Evolutionary conservation across 2,329 filamentous ascomycete genomes (phyloP), one percentile per base, ranked within the genome.

Genomic region (Diaporthe eres): DNA sequence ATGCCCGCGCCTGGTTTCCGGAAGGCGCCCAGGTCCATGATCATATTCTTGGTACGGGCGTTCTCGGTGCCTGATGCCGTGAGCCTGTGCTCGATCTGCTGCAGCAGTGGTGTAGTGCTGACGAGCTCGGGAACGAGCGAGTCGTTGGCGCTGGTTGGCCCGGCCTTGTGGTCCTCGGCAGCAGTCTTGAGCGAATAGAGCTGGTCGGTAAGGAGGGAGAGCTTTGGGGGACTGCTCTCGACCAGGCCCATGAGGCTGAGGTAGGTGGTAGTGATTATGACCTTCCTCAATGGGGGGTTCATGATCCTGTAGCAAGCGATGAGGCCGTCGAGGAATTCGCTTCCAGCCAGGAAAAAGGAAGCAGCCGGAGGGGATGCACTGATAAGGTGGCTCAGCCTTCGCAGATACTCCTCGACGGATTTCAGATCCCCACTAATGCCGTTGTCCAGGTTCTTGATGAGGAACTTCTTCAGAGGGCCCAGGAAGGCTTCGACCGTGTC

Each of bases 321-420:
- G 17, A 98, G 87, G 0, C 93, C 91, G 82, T 98, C 96, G 28
- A 98, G 84, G 79, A 97, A 96, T 84, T 98, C 96, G 70, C 94
- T 95, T 1, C 96, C 96, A 0, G 94, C 94, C 79, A 98, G 90
- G 80, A 98, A 92, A 79, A 94, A 87, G 1, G 86, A 85, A 28
- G 89, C 90, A 0, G 87, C 85, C 28, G 88, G 86, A 0, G 91
- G 86, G 7, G 92, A 94, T 9, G 86, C 87, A 78, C 91, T 88
- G 7, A 95, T 84, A 5, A 96, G 84, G 68, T 91, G 88, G 75
- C 92, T 94, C n/a, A 95, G 81, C 13, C 86, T 85, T 63, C 87
- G 87, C 44, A 95, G 85, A 0, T 86, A 86, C 1, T 83, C 82
- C 80, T 94, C 91, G 0, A 91, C 86, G 9, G 85, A 83, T 53